phyloP scores from a whole-genome alignment of 345 rosid genomes.

The Tarenaya hassleriana region DNA sequence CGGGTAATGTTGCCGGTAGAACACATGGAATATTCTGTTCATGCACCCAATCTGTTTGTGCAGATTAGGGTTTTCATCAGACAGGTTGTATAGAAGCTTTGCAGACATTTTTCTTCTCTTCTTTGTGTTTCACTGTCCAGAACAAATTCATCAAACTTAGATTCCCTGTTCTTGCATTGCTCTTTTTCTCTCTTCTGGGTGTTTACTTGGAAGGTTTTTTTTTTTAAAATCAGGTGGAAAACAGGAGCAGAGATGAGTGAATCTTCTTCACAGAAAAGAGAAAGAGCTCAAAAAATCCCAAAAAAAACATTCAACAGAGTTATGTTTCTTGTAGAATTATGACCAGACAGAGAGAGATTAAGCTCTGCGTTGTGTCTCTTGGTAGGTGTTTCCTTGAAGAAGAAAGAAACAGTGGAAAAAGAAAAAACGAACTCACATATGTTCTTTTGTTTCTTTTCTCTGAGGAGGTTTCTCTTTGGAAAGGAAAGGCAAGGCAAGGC shows the following conservation, averaged over 20 bases:
- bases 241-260: conserved; percentile 9
- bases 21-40: conserved; percentile 75
- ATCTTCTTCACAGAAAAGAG: not conserved
- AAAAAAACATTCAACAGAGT: conserved; percentile 19
- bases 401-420: conserved; percentile 28
- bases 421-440: too few relatives aligned
- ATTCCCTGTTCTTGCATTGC: conserved; percentile 17
- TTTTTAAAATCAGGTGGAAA: not conserved
- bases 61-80: conserved; percentile 71
- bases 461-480: too few relatives aligned
- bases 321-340: conserved; percentile 28
- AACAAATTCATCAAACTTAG: conserved; percentile 3
- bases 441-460: too few relatives aligned
- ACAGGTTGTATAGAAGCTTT: conserved; percentile 43
- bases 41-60: conserved; percentile 85
- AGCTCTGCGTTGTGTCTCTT: conserved; percentile 22
- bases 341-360: conserved; percentile 33
- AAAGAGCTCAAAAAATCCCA: conserved; percentile 28
- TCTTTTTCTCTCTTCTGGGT: conserved; percentile 12
- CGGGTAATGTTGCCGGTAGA: conserved; percentile 59
- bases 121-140: conserved; percentile 3
- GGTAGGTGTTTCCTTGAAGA: conserved; percentile 31
- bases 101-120: conserved; percentile 48
- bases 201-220: too few relatives aligned
- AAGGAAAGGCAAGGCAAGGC: conserved; percentile 40